Evolutionary conservation across 305 asterid genomes (phyloP).

Genomic region (Stenogyne calaminthoides): DNA sequence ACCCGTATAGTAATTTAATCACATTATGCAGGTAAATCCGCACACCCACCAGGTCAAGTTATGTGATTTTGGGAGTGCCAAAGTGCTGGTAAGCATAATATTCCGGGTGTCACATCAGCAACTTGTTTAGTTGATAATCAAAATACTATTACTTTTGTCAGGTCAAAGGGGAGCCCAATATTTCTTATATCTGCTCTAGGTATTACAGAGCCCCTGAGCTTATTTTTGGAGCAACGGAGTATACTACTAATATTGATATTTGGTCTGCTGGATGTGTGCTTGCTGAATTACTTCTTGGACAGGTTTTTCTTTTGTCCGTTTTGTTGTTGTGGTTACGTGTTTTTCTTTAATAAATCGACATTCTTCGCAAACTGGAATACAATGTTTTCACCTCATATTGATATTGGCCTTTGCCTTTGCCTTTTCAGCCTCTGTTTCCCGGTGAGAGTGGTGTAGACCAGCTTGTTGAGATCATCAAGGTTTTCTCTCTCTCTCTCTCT

Average conservation of each 20-base stretch:
- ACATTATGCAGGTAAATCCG: slow-evolving; percentile 67
- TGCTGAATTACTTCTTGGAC: slow-evolving; percentile 95
- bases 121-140: slow-evolving; percentile 11
- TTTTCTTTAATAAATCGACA: background rate
- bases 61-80: slow-evolving; percentile 81
- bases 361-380: background rate
- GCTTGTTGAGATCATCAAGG: slow-evolving; percentile 93
- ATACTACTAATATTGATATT: slow-evolving; percentile 82
- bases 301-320: slow-evolving; percentile 43
- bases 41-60: slow-evolving; percentile 76
- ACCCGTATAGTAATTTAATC: slow-evolving; percentile 19
- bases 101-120: slow-evolving; percentile 3
- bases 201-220: slow-evolving; percentile 98
- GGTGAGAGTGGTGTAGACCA: slow-evolving; percentile 82
- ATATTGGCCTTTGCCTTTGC: slow-evolving; percentile 30
- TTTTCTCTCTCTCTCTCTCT: slow-evolving; percentile 32
- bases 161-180: slow-evolving; percentile 99
- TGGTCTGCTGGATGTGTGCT: slow-evolving; percentile 99
- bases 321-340: background rate
- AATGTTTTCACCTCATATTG: slow-evolving; percentile 7
- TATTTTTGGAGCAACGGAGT: slow-evolving; percentile 98
- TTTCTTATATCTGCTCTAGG: slow-evolving; percentile 96
- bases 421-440: slow-evolving; percentile 66
- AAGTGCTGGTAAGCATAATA: slow-evolving; percentile 58
- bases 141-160: slow-evolving; percentile 37